Base-by-base conservation (phyloP, 208 protist species). In the Phytomonas francai region DNA sequence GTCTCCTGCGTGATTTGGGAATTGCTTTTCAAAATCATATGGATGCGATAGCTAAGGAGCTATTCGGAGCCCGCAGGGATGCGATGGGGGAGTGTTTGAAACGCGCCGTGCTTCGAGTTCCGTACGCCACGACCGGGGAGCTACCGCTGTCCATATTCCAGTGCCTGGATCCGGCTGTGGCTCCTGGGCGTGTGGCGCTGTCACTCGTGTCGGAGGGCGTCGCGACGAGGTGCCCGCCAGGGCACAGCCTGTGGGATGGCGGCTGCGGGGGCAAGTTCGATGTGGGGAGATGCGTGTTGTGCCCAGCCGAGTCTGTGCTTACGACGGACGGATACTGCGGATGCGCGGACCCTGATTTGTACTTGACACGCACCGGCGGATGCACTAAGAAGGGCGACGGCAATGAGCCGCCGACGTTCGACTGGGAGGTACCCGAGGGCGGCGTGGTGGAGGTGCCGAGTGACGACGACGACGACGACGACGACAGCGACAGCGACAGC, bases 311-410 rank as follows among this genome's bases (percentile, higher is more conserved):
- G 1, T 73, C 73, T 11, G 64, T 73, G 16, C 68, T 68, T 12
- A 69, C 72, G 39, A 65, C 68, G 31, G 73, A 78, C 54, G 73
- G 73, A 6, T 54, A 78, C 67, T 78, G 73, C 73, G 73, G 69
- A 31, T 78, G 73, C 64, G 68, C 68, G 51, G 59, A 78, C 54
- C 57, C 64, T 60, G 36, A 31, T 45, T 49, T 56, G 49, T 78
- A 78, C 63, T 30, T 42, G 8, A 69, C 67, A 61, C 58, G 69
- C 59, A 73, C 68, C 60, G 60, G 42, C 27, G 73, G 73, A 5
- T 78, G 73, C 32, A 16, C 70, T 33, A 19, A 25, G 56, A 69
- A 70, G 45, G 73, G 64, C 22, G 8, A 36, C 8, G 8, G 33
- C 33, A 36, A 36, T 8, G 33, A 36, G 33, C 33, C 33, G 3